Evolutionary conservation across 768 basidiomycete genomes (phyloP).

Genomic region (Postia placenta): DNA sequence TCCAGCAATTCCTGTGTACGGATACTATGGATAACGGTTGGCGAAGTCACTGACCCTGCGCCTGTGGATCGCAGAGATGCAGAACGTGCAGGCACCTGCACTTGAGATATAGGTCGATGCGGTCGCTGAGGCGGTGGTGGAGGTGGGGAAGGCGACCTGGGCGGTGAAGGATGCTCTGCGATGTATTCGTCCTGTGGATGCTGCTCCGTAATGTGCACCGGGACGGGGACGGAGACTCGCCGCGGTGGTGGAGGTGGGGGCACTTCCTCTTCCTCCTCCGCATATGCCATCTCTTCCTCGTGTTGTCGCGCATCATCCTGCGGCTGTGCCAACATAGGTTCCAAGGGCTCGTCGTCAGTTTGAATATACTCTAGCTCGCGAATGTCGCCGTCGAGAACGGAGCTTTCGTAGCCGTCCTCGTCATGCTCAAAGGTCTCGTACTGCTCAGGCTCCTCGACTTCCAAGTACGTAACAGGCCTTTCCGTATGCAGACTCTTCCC

Average conservation of each 20-base stretch:
- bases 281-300: background rate
- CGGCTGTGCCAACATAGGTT: background rate
- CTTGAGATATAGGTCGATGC: background rate
- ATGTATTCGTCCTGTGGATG: background rate
- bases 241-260: constrained; percentile 13
- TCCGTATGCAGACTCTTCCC: background rate
- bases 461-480: constrained; percentile 2
- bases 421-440: background rate
- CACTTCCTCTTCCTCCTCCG: background rate
- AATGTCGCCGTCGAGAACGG: background rate
- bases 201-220: constrained; percentile 1
- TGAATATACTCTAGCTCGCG: background rate
- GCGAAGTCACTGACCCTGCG: no score
- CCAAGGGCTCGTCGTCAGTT: background rate
- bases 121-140: constrained; percentile 7
- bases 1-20: constrained; percentile 33
- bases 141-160: constrained; percentile 4
- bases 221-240: constrained; percentile 5
- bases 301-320: background rate
- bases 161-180: constrained; percentile 4
- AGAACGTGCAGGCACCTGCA: background rate
- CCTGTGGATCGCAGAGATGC: background rate
- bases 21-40: background rate
- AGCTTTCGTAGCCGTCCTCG: background rate
- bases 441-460: constrained; percentile 3